A percentile compares a stretch with the other conserved stretches of the same genome.
Evolutionary conservation across 1,284 basidiomycete species (phyloP).

Genomic region (Tylopilus sp.): DNA sequence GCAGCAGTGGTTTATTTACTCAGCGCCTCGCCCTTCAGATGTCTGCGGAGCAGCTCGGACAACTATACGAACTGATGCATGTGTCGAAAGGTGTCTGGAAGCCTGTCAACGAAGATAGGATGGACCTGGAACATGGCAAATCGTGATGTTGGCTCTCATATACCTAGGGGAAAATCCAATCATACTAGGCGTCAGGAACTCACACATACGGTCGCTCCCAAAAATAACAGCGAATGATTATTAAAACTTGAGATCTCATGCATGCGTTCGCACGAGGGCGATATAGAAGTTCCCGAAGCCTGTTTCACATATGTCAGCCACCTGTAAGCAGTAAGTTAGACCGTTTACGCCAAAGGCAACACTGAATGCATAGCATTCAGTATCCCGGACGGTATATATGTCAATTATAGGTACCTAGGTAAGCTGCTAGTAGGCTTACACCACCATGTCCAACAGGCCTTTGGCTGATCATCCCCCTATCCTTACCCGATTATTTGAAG

Average conservation of each 20-base stretch:
- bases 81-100: slow-evolving; percentile 85
- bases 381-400: too few species aligned
- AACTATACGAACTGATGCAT: slow-evolving; percentile 90
- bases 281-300: too few species aligned
- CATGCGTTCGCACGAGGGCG: too few species aligned
- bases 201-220: background rate
- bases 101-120: slow-evolving; percentile 31
- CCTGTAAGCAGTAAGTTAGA: too few species aligned
- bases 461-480: slow-evolving; percentile 53
- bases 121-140: slow-evolving; percentile 8
- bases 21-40: slow-evolving; percentile 46
- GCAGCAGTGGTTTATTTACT: background rate
- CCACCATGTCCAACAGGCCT: slow-evolving; percentile 39
- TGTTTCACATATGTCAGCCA: too few species aligned
- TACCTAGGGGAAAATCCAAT: background rate
- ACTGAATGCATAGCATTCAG: too few species aligned
- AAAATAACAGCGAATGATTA: slow-evolving; percentile 2
- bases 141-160: slow-evolving; percentile 13
- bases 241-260: background rate
- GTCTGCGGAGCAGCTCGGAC: slow-evolving; percentile 87
- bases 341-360: too few species aligned
- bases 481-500: slow-evolving; percentile 52
- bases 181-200: background rate
- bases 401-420: too few species aligned
- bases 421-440: too few species aligned